These are phyloP conservation scores for Trichocomaceae sp. DNA, from an alignment of 2,329 filamentous ascomycete genomes.

Conservation along the genomic window DNA sequence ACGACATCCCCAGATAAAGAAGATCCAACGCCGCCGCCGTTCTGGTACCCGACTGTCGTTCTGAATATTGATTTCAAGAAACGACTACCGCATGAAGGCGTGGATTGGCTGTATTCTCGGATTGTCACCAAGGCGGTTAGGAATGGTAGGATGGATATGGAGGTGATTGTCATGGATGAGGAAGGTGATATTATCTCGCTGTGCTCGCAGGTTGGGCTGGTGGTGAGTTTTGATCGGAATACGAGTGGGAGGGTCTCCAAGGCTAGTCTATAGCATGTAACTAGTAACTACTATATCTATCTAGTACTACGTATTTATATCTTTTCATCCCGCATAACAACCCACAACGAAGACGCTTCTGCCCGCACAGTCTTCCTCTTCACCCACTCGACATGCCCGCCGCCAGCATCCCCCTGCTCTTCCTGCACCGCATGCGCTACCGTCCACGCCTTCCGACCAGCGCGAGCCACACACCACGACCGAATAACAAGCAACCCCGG, in stretches of 20 bases:
- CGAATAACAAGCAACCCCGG: constrained; percentile 34
- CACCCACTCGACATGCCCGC: constrained; percentile 26
- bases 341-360: constrained; percentile 38
- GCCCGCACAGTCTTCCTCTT: constrained; percentile 31
- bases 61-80: constrained; percentile 75
- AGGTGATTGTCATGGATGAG: constrained; percentile 61
- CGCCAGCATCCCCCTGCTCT: constrained; percentile 24
- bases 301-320: constrained; percentile 13
- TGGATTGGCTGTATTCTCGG: constrained; percentile 65
- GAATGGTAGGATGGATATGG: constrained; percentile 68
- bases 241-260: constrained; percentile 42
- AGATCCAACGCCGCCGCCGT: constrained; percentile 23
- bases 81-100: constrained; percentile 58
- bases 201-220: constrained; percentile 61
- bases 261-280: not conserved
- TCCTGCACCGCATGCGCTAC: constrained; percentile 35
- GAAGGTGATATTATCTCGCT: constrained; percentile 59
- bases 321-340: constrained; percentile 26
- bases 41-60: constrained; percentile 71
- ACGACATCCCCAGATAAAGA: constrained; percentile 24
- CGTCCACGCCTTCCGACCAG: constrained; percentile 38
- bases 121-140: constrained; percentile 59
- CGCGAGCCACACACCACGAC: constrained; percentile 29
- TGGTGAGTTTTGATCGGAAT: constrained; percentile 60
- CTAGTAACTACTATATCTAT: too few relatives aligned